Percentiles rank a stretch among this genome's conserved stretches.
phyloP scores from a whole-genome alignment of 345 rosid genomes.

The Brassica rapa region DNA sequence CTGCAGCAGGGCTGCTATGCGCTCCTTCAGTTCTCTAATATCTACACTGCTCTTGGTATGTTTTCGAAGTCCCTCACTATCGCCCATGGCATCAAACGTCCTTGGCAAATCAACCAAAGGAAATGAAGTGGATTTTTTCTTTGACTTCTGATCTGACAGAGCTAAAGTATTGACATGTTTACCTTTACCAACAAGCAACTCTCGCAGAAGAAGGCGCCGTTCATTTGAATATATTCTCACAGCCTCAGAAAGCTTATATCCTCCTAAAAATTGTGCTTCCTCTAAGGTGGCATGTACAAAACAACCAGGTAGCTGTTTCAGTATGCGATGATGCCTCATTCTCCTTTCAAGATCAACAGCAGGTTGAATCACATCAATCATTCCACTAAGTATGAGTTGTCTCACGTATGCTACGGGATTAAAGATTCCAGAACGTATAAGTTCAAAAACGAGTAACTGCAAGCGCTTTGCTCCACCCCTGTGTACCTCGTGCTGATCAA shows the following conservation, averaged over 20 bases:
- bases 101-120: conserved; percentile 50
- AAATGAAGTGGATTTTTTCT: conserved; percentile 36
- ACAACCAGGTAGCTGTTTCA: conserved; percentile 81
- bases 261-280: conserved; percentile 67
- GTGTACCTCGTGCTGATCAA: conserved; percentile 89
- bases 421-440: conserved; percentile 78
- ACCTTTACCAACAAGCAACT: conserved; percentile 46
- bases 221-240: conserved; percentile 76
- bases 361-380: conserved; percentile 59
- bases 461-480: conserved; percentile 72
- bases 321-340: conserved; percentile 72
- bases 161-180: conserved; percentile 29
- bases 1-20: conserved; percentile 68
- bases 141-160: conserved; percentile 47
- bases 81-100: conserved; percentile 38
- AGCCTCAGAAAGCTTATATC: conserved; percentile 62
- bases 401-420: conserved; percentile 89
- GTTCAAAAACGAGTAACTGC: conserved; percentile 77
- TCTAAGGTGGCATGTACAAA: conserved; percentile 62
- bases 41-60: conserved; percentile 48
- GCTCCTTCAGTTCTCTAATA: conserved; percentile 63
- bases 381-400: conserved; percentile 89
- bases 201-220: conserved; percentile 71
- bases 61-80: conserved; percentile 44
- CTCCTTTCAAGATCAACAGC: conserved; percentile 53